These are phyloP conservation scores for Amanita thiersii DNA, from an alignment of 768 basidiomycete genomes.

Conservation along the genomic window DNA sequence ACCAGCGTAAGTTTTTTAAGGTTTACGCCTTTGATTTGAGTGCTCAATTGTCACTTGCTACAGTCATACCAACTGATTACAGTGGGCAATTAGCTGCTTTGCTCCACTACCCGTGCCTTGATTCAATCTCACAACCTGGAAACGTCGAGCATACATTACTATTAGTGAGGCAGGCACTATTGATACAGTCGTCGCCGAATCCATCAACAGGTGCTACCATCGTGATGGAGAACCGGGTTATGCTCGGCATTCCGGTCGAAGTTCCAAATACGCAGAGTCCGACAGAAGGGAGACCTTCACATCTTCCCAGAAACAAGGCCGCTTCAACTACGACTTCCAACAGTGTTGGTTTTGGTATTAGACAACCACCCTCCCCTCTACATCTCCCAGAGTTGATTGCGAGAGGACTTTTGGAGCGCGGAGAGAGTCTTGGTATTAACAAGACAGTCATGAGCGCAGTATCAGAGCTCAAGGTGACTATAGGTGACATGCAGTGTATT, in stretches of 20 bases:
- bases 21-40: neutral
- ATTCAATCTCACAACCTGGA: slow-evolving; percentile 25
- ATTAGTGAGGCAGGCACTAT: slow-evolving; percentile 79
- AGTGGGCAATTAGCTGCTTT: slow-evolving; percentile 76
- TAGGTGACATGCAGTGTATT: neutral
- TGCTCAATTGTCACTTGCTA: slow-evolving; percentile 12
- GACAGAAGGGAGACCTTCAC: slow-evolving; percentile 12
- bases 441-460: slow-evolving; percentile 77
- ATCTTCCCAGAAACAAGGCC: slow-evolving; percentile 10
- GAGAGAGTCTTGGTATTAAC: slow-evolving; percentile 79
- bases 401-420: slow-evolving; percentile 62
- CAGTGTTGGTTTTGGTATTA: slow-evolving; percentile 16
- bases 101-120: slow-evolving; percentile 64
- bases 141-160: slow-evolving; percentile 36
- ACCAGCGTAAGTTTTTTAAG: slow-evolving; percentile 54
- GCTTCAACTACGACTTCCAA: slow-evolving; percentile 11
- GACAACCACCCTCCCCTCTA: slow-evolving; percentile 31
- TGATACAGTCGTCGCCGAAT: slow-evolving; percentile 66
- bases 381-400: slow-evolving; percentile 67
- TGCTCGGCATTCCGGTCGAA: slow-evolving; percentile 67
- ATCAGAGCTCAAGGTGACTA: slow-evolving; percentile 61
- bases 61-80: slow-evolving; percentile 86
- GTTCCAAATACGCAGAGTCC: slow-evolving; percentile 39
- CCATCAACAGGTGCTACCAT: slow-evolving; percentile 72
- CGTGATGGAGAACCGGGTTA: slow-evolving; percentile 73